Percentiles rank a stretch among this genome's conserved stretches.
Conservation (phyloP, 2,329 filamentous ascomycete species). For the Clarireedia homoeocarpa region DNA sequence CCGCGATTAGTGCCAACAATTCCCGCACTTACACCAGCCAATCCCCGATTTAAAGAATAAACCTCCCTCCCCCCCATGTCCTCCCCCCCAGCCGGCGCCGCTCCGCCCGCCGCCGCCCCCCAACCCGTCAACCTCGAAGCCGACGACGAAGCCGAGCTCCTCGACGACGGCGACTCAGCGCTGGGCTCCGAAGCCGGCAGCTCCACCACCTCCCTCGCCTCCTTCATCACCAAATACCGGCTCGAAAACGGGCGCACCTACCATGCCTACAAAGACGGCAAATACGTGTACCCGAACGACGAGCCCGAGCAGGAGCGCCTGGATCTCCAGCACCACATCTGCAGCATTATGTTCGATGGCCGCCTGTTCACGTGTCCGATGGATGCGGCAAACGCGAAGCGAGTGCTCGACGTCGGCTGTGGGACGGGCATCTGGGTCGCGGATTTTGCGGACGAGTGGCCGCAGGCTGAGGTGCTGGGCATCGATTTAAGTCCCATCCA, state of each 20-base stretch:
- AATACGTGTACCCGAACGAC: conserved; percentile 43
- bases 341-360: background rate
- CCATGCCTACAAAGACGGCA: conserved; percentile 26
- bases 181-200: conserved; percentile 1
- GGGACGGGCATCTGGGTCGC: conserved; percentile 7
- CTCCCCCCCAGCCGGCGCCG: background rate
- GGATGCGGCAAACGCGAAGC: background rate
- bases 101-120: background rate
- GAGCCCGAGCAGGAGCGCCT: conserved; percentile 48
- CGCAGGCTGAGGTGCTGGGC: background rate
- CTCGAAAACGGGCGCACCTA: conserved; percentile 35
- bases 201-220: conserved; percentile 17
- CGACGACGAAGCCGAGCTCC: background rate
- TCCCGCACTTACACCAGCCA: no score
- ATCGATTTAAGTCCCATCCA: conserved; percentile 24
- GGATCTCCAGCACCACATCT: conserved; percentile 19
- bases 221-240: conserved; percentile 31
- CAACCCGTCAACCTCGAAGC: conserved; percentile 1
- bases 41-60: background rate
- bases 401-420: conserved; percentile 4
- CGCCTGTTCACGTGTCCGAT: background rate
- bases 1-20: no score
- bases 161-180: background rate
- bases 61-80: background rate
- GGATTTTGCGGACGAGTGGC: conserved; percentile 7